Evolutionary conservation across 352 stramenopile species (phyloP), one percentile per base, ranked within the genome.

Genomic region (Phytophthora palmivora): DNA sequence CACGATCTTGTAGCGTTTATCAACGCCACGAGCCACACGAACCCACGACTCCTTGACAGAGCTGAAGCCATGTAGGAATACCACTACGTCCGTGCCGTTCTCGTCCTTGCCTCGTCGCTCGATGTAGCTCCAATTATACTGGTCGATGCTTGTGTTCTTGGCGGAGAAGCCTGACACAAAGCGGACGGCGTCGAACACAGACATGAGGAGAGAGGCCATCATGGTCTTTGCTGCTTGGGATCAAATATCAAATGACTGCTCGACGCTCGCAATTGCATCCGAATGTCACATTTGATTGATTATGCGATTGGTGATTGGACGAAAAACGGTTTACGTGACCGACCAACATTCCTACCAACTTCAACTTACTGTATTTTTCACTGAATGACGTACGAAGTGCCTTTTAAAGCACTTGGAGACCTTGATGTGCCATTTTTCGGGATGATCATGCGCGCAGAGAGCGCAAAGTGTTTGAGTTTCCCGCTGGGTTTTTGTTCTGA

Each of bases 41-140:
- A 84, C 56, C 81, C 79, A 89, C 28, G 79, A 88, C 56, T 89
- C 79, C 42, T 93, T 93, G 30, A 78, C 57, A 21, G 79, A 87
- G 48, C 76, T 85, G 61, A 93, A 93, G 54, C 84, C 84, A 33
- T 91, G 82, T 38, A 93, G 64, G 34, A 90, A 87, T 9, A 91
- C 72, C 1, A 93, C 77, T 0, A 79, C 55, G 52, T 87, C 79
- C 12, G 73, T 75, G 28, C 69, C 56, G 15, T 76, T 62, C 8
- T 79, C 54, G 39, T 70, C 64, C 32, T 79, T 73, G 22, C 62
- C 78, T 11, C 70, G 57, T 11, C 79, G 71, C 57, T 92, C 79
- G 30, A 92, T 82, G 76, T 87, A 92, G 39, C 77, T 86, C 84
- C 84, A 92, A 39, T 79, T 79, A 58, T 89, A 88, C 36, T 84